A percentile compares a stretch with the other conserved stretches of the same genome.
Conservation (phyloP, 768 basidiomycete genomes). For the Leccinum obscurum region DNA sequence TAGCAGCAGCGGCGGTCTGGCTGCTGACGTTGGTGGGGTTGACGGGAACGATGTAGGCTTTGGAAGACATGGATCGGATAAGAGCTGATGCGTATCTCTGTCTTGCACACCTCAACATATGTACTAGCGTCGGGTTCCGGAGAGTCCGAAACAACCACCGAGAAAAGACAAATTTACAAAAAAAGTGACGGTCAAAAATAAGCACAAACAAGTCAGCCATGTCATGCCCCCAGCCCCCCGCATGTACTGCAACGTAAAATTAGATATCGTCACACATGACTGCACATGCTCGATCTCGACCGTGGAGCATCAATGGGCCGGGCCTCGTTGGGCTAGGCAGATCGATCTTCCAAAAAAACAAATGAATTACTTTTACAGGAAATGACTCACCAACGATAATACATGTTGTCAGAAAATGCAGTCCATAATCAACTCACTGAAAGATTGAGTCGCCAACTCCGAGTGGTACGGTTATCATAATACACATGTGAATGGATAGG, state of each 20-base stretch:
- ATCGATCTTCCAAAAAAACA: too few relatives aligned
- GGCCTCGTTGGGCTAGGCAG: too few relatives aligned
- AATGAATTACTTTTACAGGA: too few relatives aligned
- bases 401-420: not conserved
- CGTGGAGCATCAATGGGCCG: not conserved
- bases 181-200: not conserved
- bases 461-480: too few relatives aligned
- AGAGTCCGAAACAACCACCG: constrained; percentile 6
- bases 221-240: not conserved
- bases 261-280: too few relatives aligned
- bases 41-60: constrained; percentile 58
- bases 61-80: constrained; percentile 48
- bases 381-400: too few relatives aligned
- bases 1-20: constrained; percentile 32
- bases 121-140: constrained; percentile 28
- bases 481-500: too few relatives aligned
- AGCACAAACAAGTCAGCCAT: not conserved
- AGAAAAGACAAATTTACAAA: not conserved
- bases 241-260: too few relatives aligned
- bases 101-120: constrained; percentile 18
- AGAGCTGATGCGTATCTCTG: constrained; percentile 25
- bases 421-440: not conserved
- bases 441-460: not conserved
- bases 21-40: constrained; percentile 41
- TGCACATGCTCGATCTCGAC: not conserved